These are phyloP conservation scores for Podaxis sp. DNA, from an alignment of 768 basidiomycete species.

Conservation along the genomic window DNA sequence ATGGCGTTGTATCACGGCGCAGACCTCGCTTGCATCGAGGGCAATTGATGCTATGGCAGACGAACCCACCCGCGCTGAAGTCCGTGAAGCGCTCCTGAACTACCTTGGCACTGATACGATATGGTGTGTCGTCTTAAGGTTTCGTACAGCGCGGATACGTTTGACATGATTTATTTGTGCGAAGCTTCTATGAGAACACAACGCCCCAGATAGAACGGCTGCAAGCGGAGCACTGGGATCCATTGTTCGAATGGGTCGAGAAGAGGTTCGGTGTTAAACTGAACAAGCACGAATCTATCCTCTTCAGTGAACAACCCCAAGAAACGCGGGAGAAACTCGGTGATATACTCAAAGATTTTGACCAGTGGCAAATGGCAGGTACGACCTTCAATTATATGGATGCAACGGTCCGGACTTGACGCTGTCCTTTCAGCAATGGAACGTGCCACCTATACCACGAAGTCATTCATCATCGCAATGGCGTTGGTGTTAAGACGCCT, in stretches of 20 bases:
- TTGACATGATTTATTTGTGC: constrained; percentile 28
- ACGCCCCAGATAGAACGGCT: constrained; percentile 64
- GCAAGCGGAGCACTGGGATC: constrained; percentile 86
- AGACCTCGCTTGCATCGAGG: constrained; percentile 92
- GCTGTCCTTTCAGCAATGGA: constrained; percentile 68
- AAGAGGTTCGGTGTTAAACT: constrained; percentile 68
- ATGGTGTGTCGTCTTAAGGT: constrained; percentile 50
- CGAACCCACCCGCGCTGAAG: constrained; percentile 53
- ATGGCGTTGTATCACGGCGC: neutral
- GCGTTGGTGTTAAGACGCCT: constrained; percentile 78
- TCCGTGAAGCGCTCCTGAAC: constrained; percentile 67
- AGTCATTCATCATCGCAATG: constrained; percentile 87
- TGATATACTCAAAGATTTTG: constrained; percentile 57
- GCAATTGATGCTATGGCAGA: constrained; percentile 81
- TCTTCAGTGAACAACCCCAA: constrained; percentile 66
- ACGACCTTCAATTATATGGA: constrained; percentile 27
- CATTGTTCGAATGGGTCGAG: constrained; percentile 78
- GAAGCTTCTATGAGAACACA: constrained; percentile 83
- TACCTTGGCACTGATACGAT: constrained; percentile 96
- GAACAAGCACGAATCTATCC: constrained; percentile 66
- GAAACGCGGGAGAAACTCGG: constrained; percentile 65
- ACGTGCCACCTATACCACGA: constrained; percentile 83
- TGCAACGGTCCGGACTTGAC: neutral
- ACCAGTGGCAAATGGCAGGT: constrained; percentile 92
- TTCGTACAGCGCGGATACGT: neutral